Evolutionary conservation across 148 eudicot genomes (phyloP), one percentile per base, ranked within the genome.

Genomic region (Mesembryanthemum crystallinum): DNA sequence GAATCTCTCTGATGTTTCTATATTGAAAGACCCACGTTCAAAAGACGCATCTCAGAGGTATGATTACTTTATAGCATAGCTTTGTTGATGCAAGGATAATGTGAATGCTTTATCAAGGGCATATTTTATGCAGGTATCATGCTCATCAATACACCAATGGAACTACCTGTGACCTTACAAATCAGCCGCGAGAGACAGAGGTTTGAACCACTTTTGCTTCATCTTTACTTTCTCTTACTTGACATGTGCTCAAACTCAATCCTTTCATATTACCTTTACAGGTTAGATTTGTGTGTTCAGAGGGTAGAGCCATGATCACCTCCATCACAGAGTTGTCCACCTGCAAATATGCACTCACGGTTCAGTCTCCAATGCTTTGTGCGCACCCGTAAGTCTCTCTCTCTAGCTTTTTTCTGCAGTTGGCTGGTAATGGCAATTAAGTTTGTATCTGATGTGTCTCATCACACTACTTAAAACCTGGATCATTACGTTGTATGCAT

Each of bases 241-340:
- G 27, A 18, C 59, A 3, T 39, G 15, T 70, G 21, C 9, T 57
- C 24, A 13, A n/a, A 2, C 54, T 47, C 27, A 37, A 55, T 67
- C 59, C 69, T 72, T 45, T 62, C 49, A n/a, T 64, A n/a, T 71
- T 35, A 13, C 10, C 57, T 61, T 85, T 67, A 52, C 86, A 95
- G 97, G 98, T 89, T 70, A 83, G 98, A 79, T 95, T 92, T 77
- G 96, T 92, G 45, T 95, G 98, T 84, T 89, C 98, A 13, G 98
- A 94, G 77, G 90, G 93, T 20, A 90, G 89, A 81, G 89, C 90
- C 39, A 90, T 89, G 93, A 92, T 94, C 55, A 90, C 85, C 82
- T 89, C 98, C 64, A 86, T 92, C 51, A 92, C 97, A 47, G 98
- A 94, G 84, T 79, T 94, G 70, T 87, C 98, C 54, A 94, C 98